Percentiles rank a stretch among this genome's conserved stretches.
Conservation (phyloP, 2,329 filamentous ascomycete species). For the Cladophialophora carrionii region DNA sequence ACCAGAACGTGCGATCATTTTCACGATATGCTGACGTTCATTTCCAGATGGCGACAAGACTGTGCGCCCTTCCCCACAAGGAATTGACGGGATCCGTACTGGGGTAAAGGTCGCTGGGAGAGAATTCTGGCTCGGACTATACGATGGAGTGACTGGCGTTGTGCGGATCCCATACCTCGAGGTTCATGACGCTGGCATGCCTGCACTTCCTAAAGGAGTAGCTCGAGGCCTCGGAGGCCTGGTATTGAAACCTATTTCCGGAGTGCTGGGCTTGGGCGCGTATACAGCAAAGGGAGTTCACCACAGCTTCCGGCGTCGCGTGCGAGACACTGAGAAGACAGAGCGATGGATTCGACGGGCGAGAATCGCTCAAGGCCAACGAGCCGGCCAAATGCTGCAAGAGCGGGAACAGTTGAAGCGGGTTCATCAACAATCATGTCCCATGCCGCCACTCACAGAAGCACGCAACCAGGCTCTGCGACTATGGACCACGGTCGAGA, state of each 20-base stretch:
- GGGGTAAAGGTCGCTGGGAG: conserved; percentile 51
- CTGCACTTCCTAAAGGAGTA: conserved; percentile 50
- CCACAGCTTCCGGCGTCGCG: conserved; percentile 47
- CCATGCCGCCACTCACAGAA: conserved; percentile 21
- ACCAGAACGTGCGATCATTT: not conserved
- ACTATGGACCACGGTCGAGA: conserved; percentile 30
- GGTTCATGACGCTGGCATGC: conserved; percentile 47
- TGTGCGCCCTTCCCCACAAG: conserved; percentile 48
- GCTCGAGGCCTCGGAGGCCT: conserved; percentile 53
- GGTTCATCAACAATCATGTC: not conserved
- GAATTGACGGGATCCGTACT: conserved; percentile 53
- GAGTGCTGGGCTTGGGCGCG: conserved; percentile 48
- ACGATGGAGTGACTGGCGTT: conserved; percentile 52
- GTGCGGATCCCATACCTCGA: conserved; percentile 51
- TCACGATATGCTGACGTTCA: not conserved
- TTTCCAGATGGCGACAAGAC: conserved; percentile 52
- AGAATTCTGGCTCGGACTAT: conserved; percentile 51
- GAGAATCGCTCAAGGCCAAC: conserved; percentile 35
- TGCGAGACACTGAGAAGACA: conserved; percentile 43
- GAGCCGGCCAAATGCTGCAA: conserved; percentile 28
- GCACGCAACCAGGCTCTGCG: conserved; percentile 31
- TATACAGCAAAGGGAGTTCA: conserved; percentile 51
- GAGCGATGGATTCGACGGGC: conserved; percentile 45
- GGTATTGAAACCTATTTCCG: conserved; percentile 52
- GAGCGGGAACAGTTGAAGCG: conserved; percentile 5